Conservation (phyloP, 2,329 filamentous ascomycete genomes). For the Exophiala alcalophila region DNA sequence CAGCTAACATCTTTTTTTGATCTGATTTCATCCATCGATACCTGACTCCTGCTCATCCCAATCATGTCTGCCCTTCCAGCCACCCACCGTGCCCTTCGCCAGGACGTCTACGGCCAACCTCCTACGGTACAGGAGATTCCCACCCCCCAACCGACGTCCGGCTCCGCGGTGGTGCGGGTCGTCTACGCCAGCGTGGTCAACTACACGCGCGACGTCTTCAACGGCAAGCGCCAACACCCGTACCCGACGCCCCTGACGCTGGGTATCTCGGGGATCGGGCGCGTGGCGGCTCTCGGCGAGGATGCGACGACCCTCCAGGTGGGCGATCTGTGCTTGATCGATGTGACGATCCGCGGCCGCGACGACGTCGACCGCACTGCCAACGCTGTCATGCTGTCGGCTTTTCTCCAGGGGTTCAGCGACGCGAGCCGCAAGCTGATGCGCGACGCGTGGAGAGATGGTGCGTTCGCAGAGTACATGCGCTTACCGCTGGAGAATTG, state of each 20-base stretch:
- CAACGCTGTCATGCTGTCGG: conserved; percentile 16
- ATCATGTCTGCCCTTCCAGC: conserved; percentile 7
- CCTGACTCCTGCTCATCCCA: background rate
- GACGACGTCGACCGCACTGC: conserved; percentile 33
- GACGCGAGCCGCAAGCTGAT: conserved; percentile 35
- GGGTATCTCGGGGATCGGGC: conserved; percentile 38
- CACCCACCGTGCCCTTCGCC: conserved; percentile 18
- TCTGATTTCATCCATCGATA: too few species aligned
- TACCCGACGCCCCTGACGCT: conserved; percentile 36
- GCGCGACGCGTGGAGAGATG: conserved; percentile 39
- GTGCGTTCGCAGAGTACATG: conserved; percentile 39
- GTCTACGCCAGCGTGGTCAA: conserved; percentile 36
- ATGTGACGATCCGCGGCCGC: conserved; percentile 38
- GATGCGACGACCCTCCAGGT: conserved; percentile 38
- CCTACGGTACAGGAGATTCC: conserved; percentile 12
- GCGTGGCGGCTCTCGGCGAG: conserved; percentile 38
- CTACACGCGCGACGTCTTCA: conserved; percentile 36
- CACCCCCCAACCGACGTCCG: conserved; percentile 35
- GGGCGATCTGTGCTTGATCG: conserved; percentile 42
- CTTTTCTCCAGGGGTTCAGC: conserved; percentile 32
- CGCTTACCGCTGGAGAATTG: conserved; percentile 41
- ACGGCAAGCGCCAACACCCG: conserved; percentile 39
- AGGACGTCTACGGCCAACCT: conserved; percentile 14
- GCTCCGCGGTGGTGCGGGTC: conserved; percentile 44
- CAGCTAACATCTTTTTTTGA: too few species aligned